Conservation (phyloP, 352 stramenopile species). For the Globisporangium iwayamae region DNA sequence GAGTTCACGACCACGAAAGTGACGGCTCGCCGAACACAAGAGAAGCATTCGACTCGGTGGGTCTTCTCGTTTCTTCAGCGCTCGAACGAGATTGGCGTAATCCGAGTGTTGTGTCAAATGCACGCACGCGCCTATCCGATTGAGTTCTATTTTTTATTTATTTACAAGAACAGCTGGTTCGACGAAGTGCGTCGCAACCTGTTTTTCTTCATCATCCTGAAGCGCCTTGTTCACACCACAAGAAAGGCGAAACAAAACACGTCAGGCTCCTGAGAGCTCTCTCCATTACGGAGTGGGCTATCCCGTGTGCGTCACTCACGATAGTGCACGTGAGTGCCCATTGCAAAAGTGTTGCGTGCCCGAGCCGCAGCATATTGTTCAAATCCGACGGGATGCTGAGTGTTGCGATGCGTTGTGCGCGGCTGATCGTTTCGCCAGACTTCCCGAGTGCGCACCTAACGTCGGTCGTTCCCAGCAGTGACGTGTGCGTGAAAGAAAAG, state of each 20-base stretch:
- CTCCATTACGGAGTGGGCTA: no score
- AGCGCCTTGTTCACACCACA: background rate
- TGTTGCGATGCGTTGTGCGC: no score
- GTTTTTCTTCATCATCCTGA: background rate
- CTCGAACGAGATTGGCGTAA: constrained; percentile 12
- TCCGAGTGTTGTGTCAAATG: constrained; percentile 7
- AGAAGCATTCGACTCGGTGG: background rate
- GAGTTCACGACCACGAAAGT: no score
- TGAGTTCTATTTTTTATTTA: background rate
- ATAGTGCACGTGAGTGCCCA: background rate
- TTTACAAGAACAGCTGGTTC: background rate
- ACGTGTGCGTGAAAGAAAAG: constrained; percentile 2
- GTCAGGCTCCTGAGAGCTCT: no score
- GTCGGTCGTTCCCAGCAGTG: background rate
- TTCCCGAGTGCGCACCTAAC: constrained; percentile 4
- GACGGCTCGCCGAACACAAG: background rate
- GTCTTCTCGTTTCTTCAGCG: no score
- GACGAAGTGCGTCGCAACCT: background rate
- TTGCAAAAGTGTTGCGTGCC: background rate
- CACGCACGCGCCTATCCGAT: background rate
- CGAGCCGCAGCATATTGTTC: background rate
- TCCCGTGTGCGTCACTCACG: background rate
- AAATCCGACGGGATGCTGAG: constrained; percentile 1
- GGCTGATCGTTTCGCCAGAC: background rate
- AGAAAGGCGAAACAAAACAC: no score